Evolutionary conservation across 495 filamentous ascomycete species (phyloP), one percentile per base, ranked within the genome.

Genomic region (Aspergillus funiculosus): DNA sequence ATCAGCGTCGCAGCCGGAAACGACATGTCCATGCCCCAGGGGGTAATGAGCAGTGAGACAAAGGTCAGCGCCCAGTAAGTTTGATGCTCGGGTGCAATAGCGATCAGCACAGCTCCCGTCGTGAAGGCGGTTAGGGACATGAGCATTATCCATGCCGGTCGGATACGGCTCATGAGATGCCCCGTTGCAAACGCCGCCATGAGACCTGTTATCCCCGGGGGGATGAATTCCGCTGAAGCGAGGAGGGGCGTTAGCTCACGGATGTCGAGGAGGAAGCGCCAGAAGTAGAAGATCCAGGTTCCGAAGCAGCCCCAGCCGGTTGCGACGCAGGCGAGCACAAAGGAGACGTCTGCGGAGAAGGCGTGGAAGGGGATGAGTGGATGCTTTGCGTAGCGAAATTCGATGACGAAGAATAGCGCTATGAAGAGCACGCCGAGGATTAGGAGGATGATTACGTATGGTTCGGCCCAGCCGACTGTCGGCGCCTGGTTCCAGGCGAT

Each of bases 11-110:
- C 64, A 0, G 64, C 61, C 6, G 66, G 66, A 36, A 67, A 69
- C 1, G 58, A 69, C 61, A 62, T 66, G 26, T 61, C 67, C 75
- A 80, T 79, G 21, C 75, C 77, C 66, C 69, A 77, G 2, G 73
- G 67, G 24, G 66, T 75, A 19, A 80, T 49, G 0, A 80, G 0
- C 2, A 57, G 58, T 7, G 67, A 58, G 4, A 79, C 52, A 40
- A 81, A 80, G 0, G 63, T 59, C 18, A 70, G 54, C 8, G 57
- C 60, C 71, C 72, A 74, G 39, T 73, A 74, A 10, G 39, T 68
- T 41, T 73, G 67, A 13, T 58, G 47, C 0, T 69, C 54, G 0
- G 69, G 68, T 4, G 54, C 46, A 3, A 67, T 64, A 6, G 62
- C 65, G 14, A 66, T 30, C 2, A 74, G 26, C 2, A 64, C 50